Evolutionary conservation across 2,329 filamentous ascomycete species (phyloP).

Genomic region (Pseudogymnoascus sp.): DNA sequence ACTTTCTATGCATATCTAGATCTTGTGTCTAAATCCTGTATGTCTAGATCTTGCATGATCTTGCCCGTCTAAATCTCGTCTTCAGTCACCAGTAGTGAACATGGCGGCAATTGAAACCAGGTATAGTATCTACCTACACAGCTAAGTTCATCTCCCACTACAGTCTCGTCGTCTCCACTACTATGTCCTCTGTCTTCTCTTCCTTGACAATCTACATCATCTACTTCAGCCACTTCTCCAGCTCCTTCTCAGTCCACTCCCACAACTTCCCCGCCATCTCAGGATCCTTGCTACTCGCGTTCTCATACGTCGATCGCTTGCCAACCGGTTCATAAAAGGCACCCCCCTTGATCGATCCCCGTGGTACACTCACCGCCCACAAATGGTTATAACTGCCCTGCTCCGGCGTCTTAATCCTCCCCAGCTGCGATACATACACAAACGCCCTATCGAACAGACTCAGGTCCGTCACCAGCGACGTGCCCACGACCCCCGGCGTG

Average conservation of each 20-base stretch:
- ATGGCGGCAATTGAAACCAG: not conserved
- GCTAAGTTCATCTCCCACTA: not conserved
- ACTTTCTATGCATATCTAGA: not conserved
- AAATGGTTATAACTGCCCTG: conserved; percentile 34
- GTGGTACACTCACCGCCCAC: conserved; percentile 33
- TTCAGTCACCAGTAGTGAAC: not conserved
- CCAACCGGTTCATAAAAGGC: conserved; percentile 35
- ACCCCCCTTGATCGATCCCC: conserved; percentile 26
- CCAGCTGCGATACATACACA: not conserved
- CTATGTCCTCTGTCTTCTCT: not conserved
- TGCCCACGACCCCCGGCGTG: conserved; percentile 37
- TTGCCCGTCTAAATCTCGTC: not conserved
- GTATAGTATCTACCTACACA: not conserved
- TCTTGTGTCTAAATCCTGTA: not conserved
- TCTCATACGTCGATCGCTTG: conserved; percentile 6
- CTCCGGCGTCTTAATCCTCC: conserved; percentile 21
- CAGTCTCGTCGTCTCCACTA: not conserved
- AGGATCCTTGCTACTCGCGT: conserved; percentile 16
- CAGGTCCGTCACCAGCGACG: conserved; percentile 24
- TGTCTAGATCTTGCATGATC: not conserved
- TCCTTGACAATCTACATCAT: not conserved
- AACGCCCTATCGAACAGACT: not conserved
- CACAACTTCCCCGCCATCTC: conserved; percentile 30
- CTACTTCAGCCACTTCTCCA: conserved; percentile 17
- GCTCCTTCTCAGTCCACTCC: conserved; percentile 31